Base-by-base conservation (phyloP, 1,139 yeast genomes). In the Taphrina confusa region DNA sequence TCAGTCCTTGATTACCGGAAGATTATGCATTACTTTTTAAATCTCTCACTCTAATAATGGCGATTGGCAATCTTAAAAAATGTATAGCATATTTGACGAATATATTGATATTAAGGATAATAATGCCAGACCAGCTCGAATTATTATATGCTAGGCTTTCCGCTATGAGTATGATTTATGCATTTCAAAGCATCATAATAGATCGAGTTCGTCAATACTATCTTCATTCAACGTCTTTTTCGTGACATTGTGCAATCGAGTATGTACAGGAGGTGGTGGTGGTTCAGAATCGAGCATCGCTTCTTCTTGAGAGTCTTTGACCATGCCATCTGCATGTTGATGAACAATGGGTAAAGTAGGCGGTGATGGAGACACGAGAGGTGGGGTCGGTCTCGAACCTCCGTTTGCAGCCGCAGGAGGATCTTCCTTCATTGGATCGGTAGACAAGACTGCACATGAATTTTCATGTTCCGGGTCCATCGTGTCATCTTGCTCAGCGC, bases 1-100 rank as follows among this genome's bases (percentile, higher is more conserved):
- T 4, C 58, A 54, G 44, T 42, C 51, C 8, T 47, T 54, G 23
- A 54, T 54, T 33, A 42, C 44, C 4, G 58, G 58, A n/a, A 44
- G 51, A 42, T 30, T 42, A 12, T 52, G 42, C 33, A 20, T 52
- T 3, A 23, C 56, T 1, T 22, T 33, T 20, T 16, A 30, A 37
- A 18, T 18, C 5, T 5, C 16, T 18, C 6, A 5, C 14, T 5
- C 16, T 18, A 33, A n/a, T 33, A 33, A 12, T 11, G 9, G 8
- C 33, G 33, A 8, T 11, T 28, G 33, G n/a, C n/a, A n/a, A n/a
- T n/a, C n/a, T n/a, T n/a, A n/a, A n/a, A n/a, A n/a, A n/a, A n/a
- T n/a, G n/a, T n/a, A n/a, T n/a, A n/a, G n/a, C n/a, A n/a, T n/a
- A n/a, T n/a, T n/a, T n/a, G n/a, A n/a, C n/a, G n/a, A n/a, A n/a